Percentiles rank a stretch among this genome's conserved stretches.
Conservation (phyloP, 2,329 filamentous ascomycete genomes). For the Aspergillus novofumigatus region DNA sequence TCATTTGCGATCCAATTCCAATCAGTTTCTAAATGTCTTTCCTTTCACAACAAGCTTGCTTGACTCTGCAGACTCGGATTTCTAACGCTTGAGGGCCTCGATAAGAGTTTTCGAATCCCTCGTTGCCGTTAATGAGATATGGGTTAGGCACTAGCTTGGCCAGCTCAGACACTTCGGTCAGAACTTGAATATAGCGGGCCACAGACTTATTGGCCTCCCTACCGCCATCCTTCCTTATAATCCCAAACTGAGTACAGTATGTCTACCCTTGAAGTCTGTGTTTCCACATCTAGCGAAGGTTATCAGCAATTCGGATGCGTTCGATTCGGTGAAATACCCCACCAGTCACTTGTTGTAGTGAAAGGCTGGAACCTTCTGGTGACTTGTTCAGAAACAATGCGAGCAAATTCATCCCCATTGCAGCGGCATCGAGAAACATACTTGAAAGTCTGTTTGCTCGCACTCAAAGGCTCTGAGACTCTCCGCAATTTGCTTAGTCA, state of each 20-base stretch:
- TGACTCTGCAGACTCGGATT: neutral
- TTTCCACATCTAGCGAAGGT: neutral
- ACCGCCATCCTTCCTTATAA: neutral
- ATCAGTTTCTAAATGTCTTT: neutral
- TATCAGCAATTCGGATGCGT: neutral
- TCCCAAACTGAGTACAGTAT: neutral
- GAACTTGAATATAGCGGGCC: neutral
- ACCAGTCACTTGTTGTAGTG: slow-evolving; percentile 1
- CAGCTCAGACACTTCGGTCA: neutral
- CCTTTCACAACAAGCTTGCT: slow-evolving; percentile 1
- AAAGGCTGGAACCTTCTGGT: neutral
- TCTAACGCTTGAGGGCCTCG: neutral
- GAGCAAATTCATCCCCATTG: neutral
- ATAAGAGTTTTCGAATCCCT: neutral
- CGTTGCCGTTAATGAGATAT: neutral
- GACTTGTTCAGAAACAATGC: neutral
- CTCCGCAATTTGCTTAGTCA: neutral
- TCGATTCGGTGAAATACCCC: neutral
- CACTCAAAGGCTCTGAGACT: neutral
- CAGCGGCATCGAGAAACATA: slow-evolving; percentile 1
- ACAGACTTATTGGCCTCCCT: neutral
- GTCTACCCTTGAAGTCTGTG: neutral
- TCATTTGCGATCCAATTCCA: neutral
- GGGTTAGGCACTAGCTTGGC: neutral
- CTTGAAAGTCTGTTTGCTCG: neutral